Percentiles rank a stretch among this genome's conserved stretches.
Evolutionary conservation across 495 filamentous ascomycete genomes (phyloP).

Genomic region (Neurospora cerealis): DNA sequence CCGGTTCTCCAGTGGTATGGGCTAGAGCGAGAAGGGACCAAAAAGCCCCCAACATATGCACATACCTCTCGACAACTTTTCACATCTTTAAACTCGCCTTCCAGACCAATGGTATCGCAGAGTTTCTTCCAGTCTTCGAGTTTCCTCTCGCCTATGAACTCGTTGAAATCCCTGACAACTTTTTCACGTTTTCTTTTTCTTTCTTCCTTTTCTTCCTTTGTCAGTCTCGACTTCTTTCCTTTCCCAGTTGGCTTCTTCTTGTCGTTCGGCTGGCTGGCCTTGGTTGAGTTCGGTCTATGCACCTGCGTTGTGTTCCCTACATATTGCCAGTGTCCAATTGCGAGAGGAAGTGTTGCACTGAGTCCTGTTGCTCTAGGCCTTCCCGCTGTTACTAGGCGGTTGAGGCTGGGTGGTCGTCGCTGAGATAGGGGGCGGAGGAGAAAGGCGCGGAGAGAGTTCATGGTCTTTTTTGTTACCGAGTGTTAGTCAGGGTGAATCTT

Average conservation of each 20-base stretch:
- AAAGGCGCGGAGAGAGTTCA: not conserved
- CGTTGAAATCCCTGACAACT: not conserved
- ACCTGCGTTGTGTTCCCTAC: not conserved
- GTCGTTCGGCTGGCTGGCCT: not conserved
- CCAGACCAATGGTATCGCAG: not conserved
- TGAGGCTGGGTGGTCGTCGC: not conserved
- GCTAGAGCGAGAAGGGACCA: no score
- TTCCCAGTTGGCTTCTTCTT: not conserved
- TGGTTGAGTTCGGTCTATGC: not conserved
- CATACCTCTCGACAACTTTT: not conserved
- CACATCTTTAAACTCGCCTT: not conserved
- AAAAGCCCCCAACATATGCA: not conserved
- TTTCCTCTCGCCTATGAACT: not conserved
- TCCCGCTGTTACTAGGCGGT: not conserved
- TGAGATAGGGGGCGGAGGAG: not conserved
- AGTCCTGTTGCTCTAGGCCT: not conserved
- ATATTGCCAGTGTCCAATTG: not conserved
- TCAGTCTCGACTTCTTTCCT: not conserved
- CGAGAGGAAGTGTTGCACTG: not conserved
- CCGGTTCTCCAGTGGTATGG: no score
- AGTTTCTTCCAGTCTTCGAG: not conserved
- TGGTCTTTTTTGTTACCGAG: not conserved
- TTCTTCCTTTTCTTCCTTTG: not conserved
- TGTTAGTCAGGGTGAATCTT: not conserved
- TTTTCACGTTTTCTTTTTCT: not conserved